These are phyloP conservation scores for Orychophragmus violaceus DNA, from an alignment of 345 rosid species.

Conservation along the genomic window DNA sequence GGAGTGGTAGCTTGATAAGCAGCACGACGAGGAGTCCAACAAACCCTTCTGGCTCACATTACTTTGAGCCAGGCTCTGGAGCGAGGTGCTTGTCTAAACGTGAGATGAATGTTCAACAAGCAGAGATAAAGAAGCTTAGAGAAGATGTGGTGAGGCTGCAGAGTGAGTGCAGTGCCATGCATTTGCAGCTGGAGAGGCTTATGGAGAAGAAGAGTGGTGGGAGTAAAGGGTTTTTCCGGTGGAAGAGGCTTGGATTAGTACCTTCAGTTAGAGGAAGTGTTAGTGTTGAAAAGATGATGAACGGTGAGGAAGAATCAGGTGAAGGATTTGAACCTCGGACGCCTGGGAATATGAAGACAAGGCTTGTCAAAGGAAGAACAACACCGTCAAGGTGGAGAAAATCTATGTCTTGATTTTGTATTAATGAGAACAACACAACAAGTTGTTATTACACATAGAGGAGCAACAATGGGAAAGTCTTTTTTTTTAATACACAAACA, in stretches of 20 bases:
- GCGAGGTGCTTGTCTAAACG: constrained; percentile 68
- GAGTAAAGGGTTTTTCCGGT: constrained; percentile 72
- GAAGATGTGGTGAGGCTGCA: constrained; percentile 71
- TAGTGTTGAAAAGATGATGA: constrained; percentile 32
- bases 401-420: constrained; percentile 44
- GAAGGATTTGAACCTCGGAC: constrained; percentile 48
- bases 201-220: constrained; percentile 66
- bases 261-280: constrained; percentile 38
- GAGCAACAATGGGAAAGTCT: constrained; percentile 8
- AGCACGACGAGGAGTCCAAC: constrained; percentile 54
- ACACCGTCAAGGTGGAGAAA: constrained; percentile 54
- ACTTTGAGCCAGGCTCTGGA: constrained; percentile 30
- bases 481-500: constrained; percentile 12
- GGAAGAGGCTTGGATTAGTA: constrained; percentile 67
- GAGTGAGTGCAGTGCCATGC: constrained; percentile 56
- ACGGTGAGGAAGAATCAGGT: constrained; percentile 28
- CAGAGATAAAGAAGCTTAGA: constrained; percentile 56
- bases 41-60: constrained; percentile 26
- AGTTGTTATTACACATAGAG: constrained; percentile 40
- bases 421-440: constrained; percentile 29
- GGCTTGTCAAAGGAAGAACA: constrained; percentile 45
- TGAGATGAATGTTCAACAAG: constrained; percentile 48
- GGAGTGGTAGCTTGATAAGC: constrained; percentile 62
- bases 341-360: constrained; percentile 58
- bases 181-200: constrained; percentile 63